Conservation (phyloP, 2,329 filamentous ascomycete genomes). For the Fusarium proliferatum region DNA sequence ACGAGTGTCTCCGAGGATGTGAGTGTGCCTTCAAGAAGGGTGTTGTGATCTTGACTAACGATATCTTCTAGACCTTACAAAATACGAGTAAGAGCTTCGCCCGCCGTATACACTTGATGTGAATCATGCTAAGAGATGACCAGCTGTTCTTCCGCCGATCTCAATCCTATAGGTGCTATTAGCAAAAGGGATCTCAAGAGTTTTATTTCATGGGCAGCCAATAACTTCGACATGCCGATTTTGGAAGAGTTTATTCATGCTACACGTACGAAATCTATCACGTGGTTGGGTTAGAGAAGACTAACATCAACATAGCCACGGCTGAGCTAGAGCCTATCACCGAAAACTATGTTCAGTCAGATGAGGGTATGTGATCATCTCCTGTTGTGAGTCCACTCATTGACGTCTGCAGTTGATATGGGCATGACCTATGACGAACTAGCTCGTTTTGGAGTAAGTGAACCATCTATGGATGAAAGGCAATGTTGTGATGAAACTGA, state of each 20-base stretch:
- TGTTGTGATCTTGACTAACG: not conserved
- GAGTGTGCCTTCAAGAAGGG: not conserved
- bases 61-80: conserved; percentile 17
- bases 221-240: conserved; percentile 69
- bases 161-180: not conserved
- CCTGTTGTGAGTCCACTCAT: not conserved
- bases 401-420: conserved; percentile 51
- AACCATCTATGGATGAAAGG: not conserved
- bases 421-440: conserved; percentile 57
- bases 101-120: not conserved
- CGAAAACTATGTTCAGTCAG: conserved; percentile 41
- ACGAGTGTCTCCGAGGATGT: conserved; percentile 37
- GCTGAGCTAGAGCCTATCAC: conserved; percentile 62
- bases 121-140: not conserved
- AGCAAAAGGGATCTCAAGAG: conserved; percentile 69
- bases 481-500: not conserved
- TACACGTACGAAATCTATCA: conserved; percentile 53
- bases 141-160: conserved; percentile 4
- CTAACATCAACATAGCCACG: conserved; percentile 1
- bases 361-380: not conserved
- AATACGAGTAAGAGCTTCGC: conserved; percentile 34
- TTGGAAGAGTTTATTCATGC: conserved; percentile 71
- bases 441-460: conserved; percentile 50
- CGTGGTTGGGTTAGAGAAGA: not conserved
- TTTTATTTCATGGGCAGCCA: conserved; percentile 70